Evolutionary conservation across 768 basidiomycete species (phyloP), one percentile per base, ranked within the genome.

Genomic region (Tremella yokohamensis): DNA sequence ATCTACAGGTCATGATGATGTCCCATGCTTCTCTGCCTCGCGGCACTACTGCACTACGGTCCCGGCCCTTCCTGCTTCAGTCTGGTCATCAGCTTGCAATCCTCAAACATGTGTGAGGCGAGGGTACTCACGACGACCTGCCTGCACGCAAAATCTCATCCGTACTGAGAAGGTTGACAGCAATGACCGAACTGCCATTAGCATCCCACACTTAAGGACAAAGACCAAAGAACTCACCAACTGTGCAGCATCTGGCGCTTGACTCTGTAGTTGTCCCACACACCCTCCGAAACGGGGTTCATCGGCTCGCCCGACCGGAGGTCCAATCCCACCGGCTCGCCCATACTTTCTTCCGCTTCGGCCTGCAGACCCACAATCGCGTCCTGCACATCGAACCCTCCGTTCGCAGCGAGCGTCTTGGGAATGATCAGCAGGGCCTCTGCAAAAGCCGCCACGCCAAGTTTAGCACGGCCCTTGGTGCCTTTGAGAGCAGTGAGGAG

Each of bases 241-340:
- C 91, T 94, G 74, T 97, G 93, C 47, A 99, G 79, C 91, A 99
- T 96, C 75, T 99, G 96, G 60, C 94, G 82, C 81, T 99, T 99
- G 60, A 99, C 96, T 64, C 96, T 82, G 75, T 96, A 98, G 79
- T 97, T 98, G 76, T 99, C 96, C 93, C 93, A 99, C 24, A 99
- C 86, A 38, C 96, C 96, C 73, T 92, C 88, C 4, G 90, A 86
- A 9, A 89, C 89, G 19, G 96, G 96, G 72, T 99, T 94, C 72
- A 94, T 88, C 1, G 94, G 92, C 77, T 96, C 91, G 52, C 96
- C 96, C 16, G 91, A 88, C 74, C 90, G 81, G 38, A 99, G 80
- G 78, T 98, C 90, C 61, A 99, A 76, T 15, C 96, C 96, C 62
- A 94, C 93, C 44, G 84, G 92, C 63, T 96, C 92, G 0, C 88